These are phyloP conservation scores for Neofusicoccum parvum DNA, from an alignment of 2,329 filamentous ascomycete genomes.

Conservation along the genomic window DNA sequence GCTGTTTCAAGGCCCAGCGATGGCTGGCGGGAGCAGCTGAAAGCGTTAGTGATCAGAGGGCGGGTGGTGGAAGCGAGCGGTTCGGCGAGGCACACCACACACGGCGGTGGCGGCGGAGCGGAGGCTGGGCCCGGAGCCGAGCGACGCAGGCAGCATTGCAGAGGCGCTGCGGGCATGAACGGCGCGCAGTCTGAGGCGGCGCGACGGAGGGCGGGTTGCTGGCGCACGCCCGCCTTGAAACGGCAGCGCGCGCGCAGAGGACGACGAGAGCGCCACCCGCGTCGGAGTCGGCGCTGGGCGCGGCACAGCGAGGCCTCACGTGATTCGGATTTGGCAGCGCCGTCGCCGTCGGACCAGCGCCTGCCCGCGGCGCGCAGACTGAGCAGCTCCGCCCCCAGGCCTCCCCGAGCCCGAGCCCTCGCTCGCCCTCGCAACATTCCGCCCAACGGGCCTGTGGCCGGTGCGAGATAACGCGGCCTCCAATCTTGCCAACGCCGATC, in stretches of 20 bases:
- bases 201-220: background rate
- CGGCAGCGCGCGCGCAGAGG: background rate
- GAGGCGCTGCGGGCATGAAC: background rate
- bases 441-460: background rate
- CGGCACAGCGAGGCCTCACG: background rate
- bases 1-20: slow-evolving; percentile 15
- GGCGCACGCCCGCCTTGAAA: background rate
- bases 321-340: background rate
- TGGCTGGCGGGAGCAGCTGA: slow-evolving; percentile 1
- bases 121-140: background rate
- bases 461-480: background rate
- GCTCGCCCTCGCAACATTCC: background rate
- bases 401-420: background rate
- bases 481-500: background rate
- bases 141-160: background rate
- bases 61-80: slow-evolving; percentile 4
- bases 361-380: no score
- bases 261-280: background rate
- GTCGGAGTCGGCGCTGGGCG: no score
- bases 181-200: background rate
- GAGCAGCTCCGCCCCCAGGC: background rate
- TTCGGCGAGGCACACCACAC: background rate
- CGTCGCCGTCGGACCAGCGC: background rate
- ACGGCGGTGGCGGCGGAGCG: background rate
- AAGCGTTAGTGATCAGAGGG: slow-evolving; percentile 8